Base-by-base conservation (phyloP, 202 grass and related monocot species). In the Elaeis oleifera region DNA sequence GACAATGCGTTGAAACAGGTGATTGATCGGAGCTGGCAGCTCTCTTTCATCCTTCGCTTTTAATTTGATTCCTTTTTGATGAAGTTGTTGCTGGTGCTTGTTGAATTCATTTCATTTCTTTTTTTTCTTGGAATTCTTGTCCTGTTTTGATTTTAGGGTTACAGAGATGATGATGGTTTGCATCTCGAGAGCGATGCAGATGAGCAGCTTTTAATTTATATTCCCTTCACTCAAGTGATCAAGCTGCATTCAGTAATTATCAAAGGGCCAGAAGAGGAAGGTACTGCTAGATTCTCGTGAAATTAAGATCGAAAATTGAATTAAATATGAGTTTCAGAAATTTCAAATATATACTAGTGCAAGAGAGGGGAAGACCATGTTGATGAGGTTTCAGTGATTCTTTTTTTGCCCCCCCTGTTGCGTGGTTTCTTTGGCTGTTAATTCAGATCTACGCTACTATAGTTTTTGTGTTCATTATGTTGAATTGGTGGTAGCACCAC, bases 1-100 rank as follows among this genome's bases (percentile, higher is more conserved):
- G 54, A 67, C 69, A 89, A 94, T 79, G 80, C 85, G 3, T 76
- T 94, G 72, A 99, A 99, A 76, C 94, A 94, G 94, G 88, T 89
- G 63, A 2, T 18, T 55, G 23, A 16, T 16, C 22, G 7, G 31
- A 4, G 39, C 5, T 44, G 9, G 4, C 22, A 9, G 5, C 29
- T 23, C 36, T 28, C 56, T 3, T 14, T 20, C 23, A 6, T 54
- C 17, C 3, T 20, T 3, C 6, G 36, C 60, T 4, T 70, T 22
- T 71, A 39, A 49, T 52, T 32, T 71, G 65, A 65, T 66, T 23
- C 51, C 23, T 26, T 51, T 18, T 44, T 49, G 0, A 9, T 53
- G 8, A 26, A 31, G 5, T 6, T n/a, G 3, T 25, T 8, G 63
- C 65, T 59, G 50, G 15, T 48, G 18, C 56, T 61, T 20, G 5